Base-by-base conservation (phyloP, 805 yeast genomes). In the Kluyveromyces starmeri region DNA sequence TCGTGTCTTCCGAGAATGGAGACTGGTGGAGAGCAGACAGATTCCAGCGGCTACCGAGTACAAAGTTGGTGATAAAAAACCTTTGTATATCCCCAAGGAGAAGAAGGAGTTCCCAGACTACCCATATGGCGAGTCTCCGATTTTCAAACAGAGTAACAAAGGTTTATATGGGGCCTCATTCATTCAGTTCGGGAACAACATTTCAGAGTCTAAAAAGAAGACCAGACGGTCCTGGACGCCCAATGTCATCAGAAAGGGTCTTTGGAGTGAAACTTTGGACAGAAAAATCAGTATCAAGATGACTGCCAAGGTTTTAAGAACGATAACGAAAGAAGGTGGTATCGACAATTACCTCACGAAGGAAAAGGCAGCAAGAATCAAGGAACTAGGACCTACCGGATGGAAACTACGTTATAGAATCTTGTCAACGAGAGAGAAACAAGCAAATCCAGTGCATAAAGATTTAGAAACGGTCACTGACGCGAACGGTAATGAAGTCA, bases 321-420 rank as follows among this genome's bases (percentile, higher is more conserved):
- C 96, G 0, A 79, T 92, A 39, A 80, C 83, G 39, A 83, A 77
- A 48, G 97, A 89, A 58, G 98, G 98, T 42, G 98, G 99, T 4
- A 67, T 92, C 37, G 99, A 92, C 54, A 78, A 78, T 44, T 92
- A 92, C 55, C 59, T 92, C 41, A 70, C 76, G 27, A 92, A 92
- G 60, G 94, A 86, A 40, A 84, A 82, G 46, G 67, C 94, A 5
- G 94, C 94, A 3, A 71, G 98, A 63, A 68, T 84, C 44, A 92
- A 92, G 64, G 95, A 92, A 55, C 64, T 92, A 51, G 98, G 98
- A 0, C 80, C 88, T 36, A 67, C 73, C 38, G 98, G 97, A 21
- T 92, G 97, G 97, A 73, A 73, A 48, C 67, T 92, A 46, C 79
- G 89, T 51, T 88, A 80, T 57, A 72, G 75, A 37, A 76, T 92